A percentile compares a stretch with the other conserved stretches of the same genome.
Conservation (phyloP, 148 eudicot genomes). For the Spergularia marina region DNA sequence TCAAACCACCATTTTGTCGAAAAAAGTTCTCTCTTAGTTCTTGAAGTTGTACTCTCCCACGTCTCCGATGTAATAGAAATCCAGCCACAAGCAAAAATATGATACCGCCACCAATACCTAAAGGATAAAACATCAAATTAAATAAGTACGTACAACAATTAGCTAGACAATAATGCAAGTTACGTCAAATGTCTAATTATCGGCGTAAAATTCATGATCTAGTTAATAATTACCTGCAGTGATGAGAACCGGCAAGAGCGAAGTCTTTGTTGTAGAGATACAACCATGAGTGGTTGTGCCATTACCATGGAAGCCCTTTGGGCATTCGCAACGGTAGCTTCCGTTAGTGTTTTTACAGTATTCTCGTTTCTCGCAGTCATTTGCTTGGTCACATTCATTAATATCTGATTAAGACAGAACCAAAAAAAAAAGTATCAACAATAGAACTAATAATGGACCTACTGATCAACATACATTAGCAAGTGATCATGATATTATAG, state of each 20-base stretch:
- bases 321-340: conserved; percentile 15
- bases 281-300: conserved; percentile 18
- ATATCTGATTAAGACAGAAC: background rate
- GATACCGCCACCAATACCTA: conserved; percentile 9
- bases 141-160: background rate
- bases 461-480: no score
- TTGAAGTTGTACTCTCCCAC: background rate
- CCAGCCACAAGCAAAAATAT: background rate
- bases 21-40: conserved; percentile 13
- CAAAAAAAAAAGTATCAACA: no score
- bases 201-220: background rate
- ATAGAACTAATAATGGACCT: no score
- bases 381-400: conserved; percentile 1
- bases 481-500: no score
- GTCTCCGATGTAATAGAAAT: conserved; percentile 1
- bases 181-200: background rate
- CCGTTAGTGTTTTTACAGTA: conserved; percentile 14
- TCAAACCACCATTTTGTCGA: conserved; percentile 23
- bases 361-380: conserved; percentile 14
- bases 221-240: conserved; percentile 5
- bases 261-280: background rate
- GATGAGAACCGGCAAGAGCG: conserved; percentile 16
- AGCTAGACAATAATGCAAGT: no score
- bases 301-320: conserved; percentile 14
- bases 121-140: background rate